Evolutionary conservation across 192 early-diverging fungal species (phyloP).

Genomic region (Backusella luteola): DNA sequence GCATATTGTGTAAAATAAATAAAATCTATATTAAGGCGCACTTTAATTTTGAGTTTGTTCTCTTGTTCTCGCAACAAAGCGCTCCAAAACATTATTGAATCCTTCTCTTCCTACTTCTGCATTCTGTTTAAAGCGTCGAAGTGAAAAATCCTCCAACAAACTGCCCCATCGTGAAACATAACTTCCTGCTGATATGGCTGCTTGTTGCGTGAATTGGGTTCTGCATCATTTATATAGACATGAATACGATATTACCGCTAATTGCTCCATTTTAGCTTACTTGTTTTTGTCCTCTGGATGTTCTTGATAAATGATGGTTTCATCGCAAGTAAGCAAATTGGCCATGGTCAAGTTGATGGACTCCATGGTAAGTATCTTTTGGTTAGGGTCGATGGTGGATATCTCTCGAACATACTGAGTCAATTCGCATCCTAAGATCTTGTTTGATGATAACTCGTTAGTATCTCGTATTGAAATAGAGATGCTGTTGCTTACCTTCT

Average conservation of each 20-base stretch:
- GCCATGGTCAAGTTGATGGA: slow-evolving; percentile 86
- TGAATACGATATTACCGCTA: neutral
- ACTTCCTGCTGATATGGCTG: slow-evolving; percentile 74
- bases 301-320: slow-evolving; percentile 77
- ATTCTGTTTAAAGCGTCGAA: slow-evolving; percentile 90
- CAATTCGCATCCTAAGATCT: slow-evolving; percentile 66
- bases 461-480: neutral
- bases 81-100: slow-evolving; percentile 82
- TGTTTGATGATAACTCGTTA: neutral
- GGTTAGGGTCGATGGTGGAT: slow-evolving; percentile 78
- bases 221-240: slow-evolving; percentile 1
- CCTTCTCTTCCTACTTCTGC: slow-evolving; percentile 80
- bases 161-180: slow-evolving; percentile 65
- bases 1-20: neutral
- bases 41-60: slow-evolving; percentile 11
- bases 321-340: slow-evolving; percentile 81
- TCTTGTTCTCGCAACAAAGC: slow-evolving; percentile 44
- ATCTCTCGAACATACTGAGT: slow-evolving; percentile 89
- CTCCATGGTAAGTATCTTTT: slow-evolving; percentile 69
- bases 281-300: slow-evolving; percentile 52
- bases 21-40: neutral
- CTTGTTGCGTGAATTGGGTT: slow-evolving; percentile 83
- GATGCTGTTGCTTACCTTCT: slow-evolving; percentile 36
- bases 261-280: slow-evolving; percentile 22
- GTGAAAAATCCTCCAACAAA: slow-evolving; percentile 80